phyloP scores from a whole-genome alignment of 352 stramenopile species.

The Globisporangium viniferum region DNA sequence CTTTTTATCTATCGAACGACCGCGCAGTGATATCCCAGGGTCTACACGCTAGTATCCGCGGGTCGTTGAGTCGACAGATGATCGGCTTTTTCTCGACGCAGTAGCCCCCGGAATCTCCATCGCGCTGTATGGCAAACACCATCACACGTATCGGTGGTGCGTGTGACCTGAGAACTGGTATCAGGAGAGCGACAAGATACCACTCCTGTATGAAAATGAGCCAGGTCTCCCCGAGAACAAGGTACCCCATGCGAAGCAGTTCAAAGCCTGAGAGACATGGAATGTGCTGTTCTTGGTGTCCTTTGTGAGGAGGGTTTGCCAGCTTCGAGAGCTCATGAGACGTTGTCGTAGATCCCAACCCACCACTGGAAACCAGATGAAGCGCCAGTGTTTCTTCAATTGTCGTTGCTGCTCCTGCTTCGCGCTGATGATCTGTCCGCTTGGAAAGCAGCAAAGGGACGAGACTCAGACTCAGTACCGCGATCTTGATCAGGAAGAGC shows the following conservation, averaged over 20 bases:
- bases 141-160: neutral
- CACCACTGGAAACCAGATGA: conserved; percentile 4
- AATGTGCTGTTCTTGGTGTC: too few species aligned
- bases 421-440: neutral
- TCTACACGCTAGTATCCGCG: neutral
- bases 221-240: neutral
- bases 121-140: neutral
- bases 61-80: neutral
- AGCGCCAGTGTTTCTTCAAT: conserved; percentile 9
- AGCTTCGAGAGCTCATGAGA: too few species aligned
- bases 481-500: conserved; percentile 4
- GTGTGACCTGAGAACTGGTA: neutral
- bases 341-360: neutral
- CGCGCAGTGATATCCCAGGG: neutral
- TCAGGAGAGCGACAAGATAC: neutral
- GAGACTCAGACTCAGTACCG: conserved; percentile 9
- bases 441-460: conserved; percentile 6
- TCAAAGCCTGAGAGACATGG: conserved; percentile 22
- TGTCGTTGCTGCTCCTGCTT: neutral
- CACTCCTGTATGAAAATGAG: neutral
- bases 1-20: neutral
- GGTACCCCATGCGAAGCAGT: conserved; percentile 18
- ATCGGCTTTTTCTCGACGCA: neutral
- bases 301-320: neutral
- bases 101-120: neutral